Evolutionary conservation across 2,329 filamentous ascomycete species (phyloP).

Genomic region (Cladobotryum protrusum): DNA sequence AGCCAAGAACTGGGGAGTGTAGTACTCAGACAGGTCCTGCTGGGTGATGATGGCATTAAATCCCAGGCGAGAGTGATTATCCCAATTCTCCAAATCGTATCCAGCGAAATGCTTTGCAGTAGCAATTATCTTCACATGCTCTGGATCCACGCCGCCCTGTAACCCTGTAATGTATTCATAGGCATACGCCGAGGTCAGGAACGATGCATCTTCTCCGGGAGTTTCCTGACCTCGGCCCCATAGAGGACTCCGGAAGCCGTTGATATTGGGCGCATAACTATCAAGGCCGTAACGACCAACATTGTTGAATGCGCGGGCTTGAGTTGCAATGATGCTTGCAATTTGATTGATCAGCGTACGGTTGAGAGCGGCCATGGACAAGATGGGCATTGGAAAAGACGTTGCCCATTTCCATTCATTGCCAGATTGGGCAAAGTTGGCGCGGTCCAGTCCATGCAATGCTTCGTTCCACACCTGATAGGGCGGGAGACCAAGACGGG

Average conservation of each 20-base stretch:
- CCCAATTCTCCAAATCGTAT: slow-evolving; percentile 48
- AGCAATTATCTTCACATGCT: slow-evolving; percentile 36
- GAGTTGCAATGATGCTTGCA: slow-evolving; percentile 38
- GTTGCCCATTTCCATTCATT: slow-evolving; percentile 50
- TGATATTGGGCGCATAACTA: slow-evolving; percentile 62
- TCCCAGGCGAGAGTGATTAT: slow-evolving; percentile 32
- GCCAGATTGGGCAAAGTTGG: slow-evolving; percentile 14
- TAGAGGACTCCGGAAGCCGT: slow-evolving; percentile 55
- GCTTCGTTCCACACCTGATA: slow-evolving; percentile 60
- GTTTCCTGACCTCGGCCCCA: slow-evolving; percentile 57
- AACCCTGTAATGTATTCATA: slow-evolving; percentile 45
- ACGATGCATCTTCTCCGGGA: slow-evolving; percentile 48
- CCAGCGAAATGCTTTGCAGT: slow-evolving; percentile 55
- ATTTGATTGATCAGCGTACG: slow-evolving; percentile 33
- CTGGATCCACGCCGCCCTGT: slow-evolving; percentile 16
- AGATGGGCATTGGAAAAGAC: slow-evolving; percentile 58
- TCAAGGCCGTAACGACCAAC: slow-evolving; percentile 47
- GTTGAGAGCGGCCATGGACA: slow-evolving; percentile 41
- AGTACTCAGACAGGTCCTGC: slow-evolving; percentile 62
- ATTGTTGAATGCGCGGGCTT: slow-evolving; percentile 61
- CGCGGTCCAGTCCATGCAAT: slow-evolving; percentile 53
- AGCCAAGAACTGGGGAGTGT: slow-evolving; percentile 51
- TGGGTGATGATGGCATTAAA: slow-evolving; percentile 51
- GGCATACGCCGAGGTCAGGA: slow-evolving; percentile 27
- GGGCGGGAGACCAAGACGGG: slow-evolving; percentile 48